Conservation (phyloP, 1,284 basidiomycete species). For the Athelia sp. region DNA sequence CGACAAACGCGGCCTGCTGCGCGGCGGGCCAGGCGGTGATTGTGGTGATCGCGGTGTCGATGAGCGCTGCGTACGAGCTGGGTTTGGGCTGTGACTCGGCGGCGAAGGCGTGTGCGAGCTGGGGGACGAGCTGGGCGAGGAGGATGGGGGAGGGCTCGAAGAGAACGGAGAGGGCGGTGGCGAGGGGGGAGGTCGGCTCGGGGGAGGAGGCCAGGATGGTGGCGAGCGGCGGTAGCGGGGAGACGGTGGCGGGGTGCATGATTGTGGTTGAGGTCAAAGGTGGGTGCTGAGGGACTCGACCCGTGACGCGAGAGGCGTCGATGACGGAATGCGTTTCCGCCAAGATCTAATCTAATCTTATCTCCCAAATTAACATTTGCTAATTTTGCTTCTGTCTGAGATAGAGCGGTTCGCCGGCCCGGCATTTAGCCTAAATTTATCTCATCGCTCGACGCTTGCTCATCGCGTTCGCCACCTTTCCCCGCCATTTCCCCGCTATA, state of each 20-base stretch:
- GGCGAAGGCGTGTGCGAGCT: slow-evolving; percentile 34
- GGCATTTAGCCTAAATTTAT: no score
- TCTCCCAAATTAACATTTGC: not conserved
- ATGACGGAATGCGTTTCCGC: not conserved
- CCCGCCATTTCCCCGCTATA: no score
- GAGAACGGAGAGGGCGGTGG: slow-evolving; percentile 45
- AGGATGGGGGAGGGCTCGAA: slow-evolving; percentile 72
- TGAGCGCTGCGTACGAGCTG: slow-evolving; percentile 51
- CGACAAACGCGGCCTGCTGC: slow-evolving; percentile 67
- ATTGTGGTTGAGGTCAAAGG: not conserved
- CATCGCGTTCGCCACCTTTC: no score
- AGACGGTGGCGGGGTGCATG: slow-evolving; percentile 15
- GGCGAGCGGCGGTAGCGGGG: slow-evolving; percentile 31
- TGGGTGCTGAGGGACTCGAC: no score
- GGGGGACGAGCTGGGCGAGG: slow-evolving; percentile 48
- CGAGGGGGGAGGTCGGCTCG: slow-evolving; percentile 38
- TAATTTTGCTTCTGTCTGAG: no score
- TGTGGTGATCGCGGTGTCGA: slow-evolving; percentile 52
- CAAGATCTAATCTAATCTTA: slow-evolving; percentile 4
- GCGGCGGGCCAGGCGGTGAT: slow-evolving; percentile 53
- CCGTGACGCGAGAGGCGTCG: no score
- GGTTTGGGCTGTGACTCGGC: slow-evolving; percentile 13
- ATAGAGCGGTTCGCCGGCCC: no score
- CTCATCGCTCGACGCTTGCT: no score
- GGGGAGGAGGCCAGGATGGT: slow-evolving; percentile 26